Base-by-base conservation (phyloP, 768 basidiomycete species). In the Lactarius hatsudake region DNA sequence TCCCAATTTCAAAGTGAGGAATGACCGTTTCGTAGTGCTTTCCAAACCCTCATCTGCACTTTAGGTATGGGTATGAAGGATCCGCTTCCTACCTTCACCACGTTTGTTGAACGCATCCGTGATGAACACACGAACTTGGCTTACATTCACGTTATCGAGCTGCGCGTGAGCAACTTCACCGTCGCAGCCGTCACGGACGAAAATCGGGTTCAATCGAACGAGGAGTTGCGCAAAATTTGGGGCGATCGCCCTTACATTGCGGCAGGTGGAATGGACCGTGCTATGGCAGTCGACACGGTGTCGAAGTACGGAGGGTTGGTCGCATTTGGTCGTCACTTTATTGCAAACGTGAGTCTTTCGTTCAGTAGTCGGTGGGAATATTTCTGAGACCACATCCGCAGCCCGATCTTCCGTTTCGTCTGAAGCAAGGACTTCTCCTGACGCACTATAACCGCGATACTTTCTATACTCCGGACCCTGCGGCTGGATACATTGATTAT, bases 1-100 rank as follows among this genome's bases (percentile, higher is more conserved):
- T 65, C 70, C 65, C 42, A 30, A 4, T 70, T 70, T 42, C 71
- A 77, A 76, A 71, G 74, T 61, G 70, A 75, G 51, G 4, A 38
- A 36, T 12, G 12, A 3, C 1, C 3, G 3, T 13, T 1, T 17
- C 12, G 40, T 18, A 5, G 13, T 15, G 10, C 45, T 30, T 10
- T 23, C 0, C 15, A 18, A 15, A 17, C 1, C 2, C 42, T 61
- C 9, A 51, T 5, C 1, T 17, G 20, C 20, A 12, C n/a, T 40
- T 7, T 56, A 66, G 67, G 38, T 20, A 68, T 68, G 67, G 63
- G 64, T 23, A 63, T 68, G 61, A 40, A 60, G 26, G 59, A 65
- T 20, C 67, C 67, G 9, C 57, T 66, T 34, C 59, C 67, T 2
- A 68, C 67, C 7, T 61, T 61, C 13, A 34, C 42, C 5, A 56